phyloP scores from a whole-genome alignment of 345 rosid species.

The Rhizophora mangle region DNA sequence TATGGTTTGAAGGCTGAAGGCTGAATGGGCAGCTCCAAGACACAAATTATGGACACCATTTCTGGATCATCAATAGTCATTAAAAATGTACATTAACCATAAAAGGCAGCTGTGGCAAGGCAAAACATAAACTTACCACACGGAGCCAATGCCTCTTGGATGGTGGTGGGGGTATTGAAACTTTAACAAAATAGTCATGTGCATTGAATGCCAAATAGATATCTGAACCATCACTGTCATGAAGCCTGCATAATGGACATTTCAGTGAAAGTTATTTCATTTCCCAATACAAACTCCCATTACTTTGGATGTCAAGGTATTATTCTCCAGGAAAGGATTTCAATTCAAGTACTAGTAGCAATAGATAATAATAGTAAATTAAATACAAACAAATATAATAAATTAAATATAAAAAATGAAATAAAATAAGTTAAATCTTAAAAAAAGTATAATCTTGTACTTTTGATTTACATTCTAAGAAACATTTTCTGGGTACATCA shows the following conservation, averaged over 20 bases:
- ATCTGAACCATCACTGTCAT: constrained; percentile 52
- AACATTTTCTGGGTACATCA: not conserved
- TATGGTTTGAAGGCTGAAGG: not conserved
- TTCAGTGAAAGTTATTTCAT: no score
- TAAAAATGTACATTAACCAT: not conserved
- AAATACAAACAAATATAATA: no score
- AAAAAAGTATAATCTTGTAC: no score
- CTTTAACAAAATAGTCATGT: constrained; percentile 60
- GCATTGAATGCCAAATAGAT: constrained; percentile 78
- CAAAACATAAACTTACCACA: constrained; percentile 55
- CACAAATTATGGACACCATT: not conserved
- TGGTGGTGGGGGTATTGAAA: constrained; percentile 61
- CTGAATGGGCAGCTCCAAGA: not conserved
- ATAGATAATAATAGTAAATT: no score
- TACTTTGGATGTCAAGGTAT: no score
- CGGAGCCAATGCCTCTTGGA: constrained; percentile 61
- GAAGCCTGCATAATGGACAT: constrained; percentile 53
- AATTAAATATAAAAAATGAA: no score
- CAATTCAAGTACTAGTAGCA: no score
- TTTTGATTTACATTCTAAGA: no score
- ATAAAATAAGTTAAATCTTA: no score
- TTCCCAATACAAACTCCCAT: no score
- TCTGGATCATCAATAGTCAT: not conserved
- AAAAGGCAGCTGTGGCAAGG: not conserved
- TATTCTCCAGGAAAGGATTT: no score